Evolutionary conservation across 2,329 filamentous ascomycete genomes (phyloP).

Genomic region (Allantophomopsis cytisporea): DNA sequence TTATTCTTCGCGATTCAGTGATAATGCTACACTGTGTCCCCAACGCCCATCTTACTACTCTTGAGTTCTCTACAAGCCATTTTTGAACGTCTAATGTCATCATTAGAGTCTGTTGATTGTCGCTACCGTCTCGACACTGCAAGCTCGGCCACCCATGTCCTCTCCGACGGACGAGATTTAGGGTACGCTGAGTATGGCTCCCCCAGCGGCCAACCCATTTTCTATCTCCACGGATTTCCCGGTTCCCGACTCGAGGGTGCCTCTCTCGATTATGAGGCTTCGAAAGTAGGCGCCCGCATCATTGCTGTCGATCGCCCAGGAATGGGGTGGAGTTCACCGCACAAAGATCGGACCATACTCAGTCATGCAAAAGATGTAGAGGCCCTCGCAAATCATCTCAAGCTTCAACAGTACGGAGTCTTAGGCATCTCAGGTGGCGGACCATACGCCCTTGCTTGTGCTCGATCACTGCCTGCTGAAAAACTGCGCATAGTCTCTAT

Average conservation of each 20-base stretch:
- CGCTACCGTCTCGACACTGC: conserved; percentile 19
- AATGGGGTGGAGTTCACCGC: conserved; percentile 23
- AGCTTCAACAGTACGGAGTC: conserved; percentile 11
- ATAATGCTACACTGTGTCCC: no score
- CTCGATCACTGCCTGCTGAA: conserved; percentile 6
- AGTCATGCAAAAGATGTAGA: conserved; percentile 28
- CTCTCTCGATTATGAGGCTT: conserved; percentile 14
- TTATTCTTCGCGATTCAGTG: no score
- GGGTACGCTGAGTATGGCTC: conserved; percentile 26
- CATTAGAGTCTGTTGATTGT: conserved; percentile 41
- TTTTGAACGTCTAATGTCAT: no score
- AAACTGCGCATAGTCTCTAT: conserved; percentile 4
- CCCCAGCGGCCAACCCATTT: conserved; percentile 6
- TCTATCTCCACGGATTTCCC: conserved; percentile 29
- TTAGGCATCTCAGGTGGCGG: conserved; percentile 29
- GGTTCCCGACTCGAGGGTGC: conserved; percentile 24
- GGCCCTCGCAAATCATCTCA: conserved; percentile 23
- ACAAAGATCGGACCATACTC: conserved; percentile 10
- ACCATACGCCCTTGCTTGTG: conserved; percentile 31
- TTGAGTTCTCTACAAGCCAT: no score
- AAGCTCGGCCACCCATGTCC: conserved; percentile 11
- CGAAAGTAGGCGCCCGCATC: conserved; percentile 16
- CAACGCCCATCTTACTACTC: no score
- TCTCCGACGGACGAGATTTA: conserved; percentile 26
- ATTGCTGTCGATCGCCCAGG: conserved; percentile 27